Base-by-base conservation (phyloP, 345 rosid species). In the Carallia brachiata region DNA sequence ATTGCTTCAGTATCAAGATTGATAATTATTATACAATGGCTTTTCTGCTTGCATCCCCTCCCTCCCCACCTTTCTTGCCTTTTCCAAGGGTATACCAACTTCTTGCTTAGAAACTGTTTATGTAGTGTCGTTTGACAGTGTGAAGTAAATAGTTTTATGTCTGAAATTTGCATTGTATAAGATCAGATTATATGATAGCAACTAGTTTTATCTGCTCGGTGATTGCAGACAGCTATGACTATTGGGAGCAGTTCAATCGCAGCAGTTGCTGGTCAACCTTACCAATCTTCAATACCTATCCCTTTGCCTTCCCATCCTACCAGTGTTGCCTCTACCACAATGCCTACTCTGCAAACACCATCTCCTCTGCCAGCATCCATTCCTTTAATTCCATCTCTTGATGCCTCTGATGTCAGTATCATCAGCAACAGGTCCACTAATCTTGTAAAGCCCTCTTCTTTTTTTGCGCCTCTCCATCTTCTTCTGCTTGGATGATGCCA, bases 371-470 rank as follows among this genome's bases (percentile, higher is more conserved):
- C 82, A 65, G 79, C 88, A 36, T 77, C 92, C 48, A 68, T 78
- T 34, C 87, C 89, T 6, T 73, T 79, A 36, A 81, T 82, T 78
- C 78, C 88, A 44, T 74, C 71, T 52, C 82, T 81, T 63, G 90
- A 91, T 74, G 77, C 68, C 73, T 68, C 78, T 76, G 91, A 84
- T 52, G 62, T 73, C 9, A 73, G 69, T 50, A 77, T 72, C 76
- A 83, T 66, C 82, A 81, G 66, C 70, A 84, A 73, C 48, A 71
- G 60, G 19, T 70, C 77, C 13, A 61, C 90, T 36, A 86, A 83
- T 81, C 87, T 91, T 62, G 86, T 94, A 68, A 92, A 78, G 63
- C 99, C 98, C 3, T 86, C 88, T 17, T 75, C 82, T 18, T 88
- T 90, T 80, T 86, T 94, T 75, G 82, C 67, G 1, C 86, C 90